A percentile compares a stretch with the other conserved stretches of the same genome.
phyloP scores from a whole-genome alignment of 2,329 filamentous ascomycete genomes.

The Pyrenochaeta sp. region DNA sequence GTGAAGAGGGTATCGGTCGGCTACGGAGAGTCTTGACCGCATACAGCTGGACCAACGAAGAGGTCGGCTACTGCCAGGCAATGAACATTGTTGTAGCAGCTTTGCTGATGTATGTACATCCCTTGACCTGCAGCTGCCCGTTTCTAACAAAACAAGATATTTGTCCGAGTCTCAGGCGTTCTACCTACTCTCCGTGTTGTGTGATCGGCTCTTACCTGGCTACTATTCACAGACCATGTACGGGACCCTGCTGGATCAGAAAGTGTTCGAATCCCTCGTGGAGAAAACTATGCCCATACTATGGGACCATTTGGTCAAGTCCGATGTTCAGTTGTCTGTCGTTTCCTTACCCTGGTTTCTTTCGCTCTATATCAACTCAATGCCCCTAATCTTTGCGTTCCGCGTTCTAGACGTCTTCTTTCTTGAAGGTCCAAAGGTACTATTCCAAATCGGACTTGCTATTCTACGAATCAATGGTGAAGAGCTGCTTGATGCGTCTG shows the following conservation, averaged over 20 bases:
- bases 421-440: conserved; percentile 93
- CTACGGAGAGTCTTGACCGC: conserved; percentile 91
- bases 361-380: conserved; percentile 98
- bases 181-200: conserved; percentile 88
- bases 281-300: conserved; percentile 98
- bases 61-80: conserved; percentile 97
- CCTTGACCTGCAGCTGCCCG: conserved; percentile 9
- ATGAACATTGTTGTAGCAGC: conserved; percentile 99
- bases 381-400: conserved; percentile 98
- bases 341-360: conserved; percentile 98
- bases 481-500: conserved; percentile 88
- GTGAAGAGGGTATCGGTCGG: conserved; percentile 90
- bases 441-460: conserved; percentile 97
- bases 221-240: conserved; percentile 99
- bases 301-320: conserved; percentile 97
- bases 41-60: conserved; percentile 95
- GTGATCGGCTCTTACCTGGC: conserved; percentile 89
- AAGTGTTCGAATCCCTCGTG: conserved; percentile 97
- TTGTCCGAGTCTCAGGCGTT: conserved; percentile 97
- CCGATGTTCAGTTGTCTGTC: conserved; percentile 95
- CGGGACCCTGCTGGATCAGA: conserved; percentile 93
- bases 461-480: conserved; percentile 97
- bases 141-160: conserved; percentile 65
- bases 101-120: conserved; percentile 76
- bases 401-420: conserved; percentile 98